Evolutionary conservation across 345 rosid species (phyloP), one percentile per base, ranked within the genome.

Genomic region (Eutrema heterophyllum): DNA sequence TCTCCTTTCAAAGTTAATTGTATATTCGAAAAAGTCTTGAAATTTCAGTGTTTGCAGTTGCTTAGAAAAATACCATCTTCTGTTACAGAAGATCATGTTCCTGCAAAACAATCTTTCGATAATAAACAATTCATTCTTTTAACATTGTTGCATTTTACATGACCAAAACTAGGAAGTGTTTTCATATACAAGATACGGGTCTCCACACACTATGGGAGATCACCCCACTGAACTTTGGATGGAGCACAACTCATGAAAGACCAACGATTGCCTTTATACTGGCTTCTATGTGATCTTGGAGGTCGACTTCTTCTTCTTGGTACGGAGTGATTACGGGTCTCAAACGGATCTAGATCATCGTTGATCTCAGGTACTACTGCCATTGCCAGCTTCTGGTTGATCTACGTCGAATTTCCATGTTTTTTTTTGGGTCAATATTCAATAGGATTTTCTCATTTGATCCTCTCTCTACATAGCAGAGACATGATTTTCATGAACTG

Each of bases 371-470:
- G 62, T 52, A 72, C 61, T 52, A 72, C 61, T 56, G 65, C 83
- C 75, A 54, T 36, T 46, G 36, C 41, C 67, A 24, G 39, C 76
- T 45, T 59, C 53, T 32, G n/a, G 67, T 74, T 70, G 71, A 84
- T 86, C 87, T 86, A 80, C 76, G 77, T 64, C 79, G 76, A 81
- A 73, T 82, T 82, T 67, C 79, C 68, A 77, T 73, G 67, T 83
- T 69, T 39, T 44, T 7, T 66, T 41, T 67, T 40, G 18, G 18
- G 73, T 75, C 57, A 75, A 75, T 75, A 68, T 73, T 83, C 81
- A 80, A 55, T 36, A 62, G 13, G 70, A 69, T 63, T 77, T 70
- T 70, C 67, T 77, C 80, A 64, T 46, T 64, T 50, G 27, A 46
- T 71, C 67, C 40, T 49, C 48, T 56, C 3, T 71, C 72, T 77